These are phyloP conservation scores for Ascochyta lentis DNA, from an alignment of 2,329 filamentous ascomycete species.

Conservation along the genomic window DNA sequence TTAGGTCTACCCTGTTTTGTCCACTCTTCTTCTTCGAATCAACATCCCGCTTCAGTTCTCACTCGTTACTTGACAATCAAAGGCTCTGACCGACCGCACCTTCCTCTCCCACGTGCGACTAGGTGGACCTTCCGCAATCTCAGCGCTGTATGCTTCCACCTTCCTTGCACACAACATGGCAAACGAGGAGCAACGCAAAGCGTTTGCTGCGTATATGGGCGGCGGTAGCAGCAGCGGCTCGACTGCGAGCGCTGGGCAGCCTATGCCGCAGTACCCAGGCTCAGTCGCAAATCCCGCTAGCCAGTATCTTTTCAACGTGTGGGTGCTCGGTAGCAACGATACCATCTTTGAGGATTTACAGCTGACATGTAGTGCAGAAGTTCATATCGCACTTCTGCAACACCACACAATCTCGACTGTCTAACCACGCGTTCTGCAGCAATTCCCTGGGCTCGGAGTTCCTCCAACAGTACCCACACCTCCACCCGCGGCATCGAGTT, in stretches of 20 bases:
- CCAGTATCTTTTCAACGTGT: conserved; percentile 39
- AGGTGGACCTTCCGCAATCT: conserved; percentile 19
- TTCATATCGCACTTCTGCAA: neutral
- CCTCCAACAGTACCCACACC: conserved; percentile 39
- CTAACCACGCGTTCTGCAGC: conserved; percentile 25
- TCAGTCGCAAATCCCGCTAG: conserved; percentile 23
- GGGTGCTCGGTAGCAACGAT: conserved; percentile 13
- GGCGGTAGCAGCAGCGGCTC: conserved; percentile 14
- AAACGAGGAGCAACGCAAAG: conserved; percentile 39
- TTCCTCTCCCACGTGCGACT: conserved; percentile 2
- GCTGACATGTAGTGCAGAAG: conserved; percentile 25
- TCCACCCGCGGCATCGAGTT: conserved; percentile 31
- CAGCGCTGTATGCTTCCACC: conserved; percentile 15
- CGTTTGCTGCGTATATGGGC: conserved; percentile 43
- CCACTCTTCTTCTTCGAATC: neutral
- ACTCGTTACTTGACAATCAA: neutral
- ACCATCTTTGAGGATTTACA: neutral
- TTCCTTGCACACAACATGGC: conserved; percentile 32
- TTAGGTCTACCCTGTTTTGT: neutral
- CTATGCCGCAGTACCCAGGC: conserved; percentile 28
- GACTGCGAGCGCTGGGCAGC: conserved; percentile 19
- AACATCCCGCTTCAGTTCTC: neutral
- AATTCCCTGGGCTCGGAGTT: conserved; percentile 28
- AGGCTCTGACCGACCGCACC: neutral
- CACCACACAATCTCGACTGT: neutral